Evolutionary conservation across 257 asterid species (phyloP).

Genomic region (Rehmannia glutinosa): DNA sequence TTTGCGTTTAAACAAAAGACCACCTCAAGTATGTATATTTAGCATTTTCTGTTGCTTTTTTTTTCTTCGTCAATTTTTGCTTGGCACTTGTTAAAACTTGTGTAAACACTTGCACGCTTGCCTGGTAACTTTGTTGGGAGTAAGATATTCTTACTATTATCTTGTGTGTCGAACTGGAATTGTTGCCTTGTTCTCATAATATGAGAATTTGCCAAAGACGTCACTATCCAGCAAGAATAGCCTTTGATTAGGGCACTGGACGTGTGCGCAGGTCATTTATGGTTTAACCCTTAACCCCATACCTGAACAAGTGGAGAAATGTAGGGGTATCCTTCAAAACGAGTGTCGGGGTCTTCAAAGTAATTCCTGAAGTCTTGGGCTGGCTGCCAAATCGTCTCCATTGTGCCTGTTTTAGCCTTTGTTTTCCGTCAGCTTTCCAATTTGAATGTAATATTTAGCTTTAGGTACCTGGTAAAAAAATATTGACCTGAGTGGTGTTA

Average conservation of each 20-base stretch:
- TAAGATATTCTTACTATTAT: background rate
- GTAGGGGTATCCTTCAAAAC: background rate
- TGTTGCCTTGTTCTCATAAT: background rate
- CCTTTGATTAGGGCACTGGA: background rate
- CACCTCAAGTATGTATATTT: constrained; percentile 69
- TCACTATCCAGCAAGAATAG: background rate
- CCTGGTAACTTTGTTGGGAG: background rate
- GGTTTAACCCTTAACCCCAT: background rate
- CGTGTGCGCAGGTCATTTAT: constrained; percentile 2
- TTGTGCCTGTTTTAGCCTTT: background rate
- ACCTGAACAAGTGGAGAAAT: background rate
- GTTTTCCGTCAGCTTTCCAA: background rate
- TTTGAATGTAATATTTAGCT: background rate
- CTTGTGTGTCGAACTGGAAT: background rate
- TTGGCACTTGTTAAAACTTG: background rate
- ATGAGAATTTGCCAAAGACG: background rate
- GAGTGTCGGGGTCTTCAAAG: background rate
- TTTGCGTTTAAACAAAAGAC: constrained; percentile 87
- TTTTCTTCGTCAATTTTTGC: background rate
- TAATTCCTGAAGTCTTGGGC: background rate
- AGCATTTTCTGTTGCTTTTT: constrained; percentile 11
- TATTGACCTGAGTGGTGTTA: background rate
- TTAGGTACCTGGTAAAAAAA: background rate
- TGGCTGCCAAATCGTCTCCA: background rate
- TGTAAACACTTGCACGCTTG: background rate